Conservation (phyloP, 805 yeast species). For the Metschnikowia bowlesiae region DNA sequence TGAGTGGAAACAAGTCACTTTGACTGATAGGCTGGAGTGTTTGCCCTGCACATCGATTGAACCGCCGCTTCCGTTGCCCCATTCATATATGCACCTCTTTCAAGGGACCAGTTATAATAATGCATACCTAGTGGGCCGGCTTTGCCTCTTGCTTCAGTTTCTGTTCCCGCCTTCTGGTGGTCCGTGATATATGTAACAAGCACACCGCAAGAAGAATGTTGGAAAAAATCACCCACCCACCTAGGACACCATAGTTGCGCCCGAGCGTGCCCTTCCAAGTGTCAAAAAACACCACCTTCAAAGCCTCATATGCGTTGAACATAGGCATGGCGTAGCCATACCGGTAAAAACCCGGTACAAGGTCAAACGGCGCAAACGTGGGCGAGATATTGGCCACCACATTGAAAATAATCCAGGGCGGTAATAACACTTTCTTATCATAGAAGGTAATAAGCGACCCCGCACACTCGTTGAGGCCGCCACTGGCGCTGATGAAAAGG, state of each 20-base stretch:
- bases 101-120: too few species aligned
- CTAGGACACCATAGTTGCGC: constrained; percentile 26
- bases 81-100: too few species aligned
- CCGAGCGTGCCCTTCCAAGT: constrained; percentile 33
- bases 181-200: constrained; percentile 4
- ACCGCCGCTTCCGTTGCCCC: too few species aligned
- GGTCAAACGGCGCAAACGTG: constrained; percentile 31
- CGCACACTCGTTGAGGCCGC: constrained; percentile 26
- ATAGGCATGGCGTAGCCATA: constrained; percentile 37
- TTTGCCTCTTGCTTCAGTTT: too few species aligned
- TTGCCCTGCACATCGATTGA: too few species aligned
- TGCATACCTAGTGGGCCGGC: neutral
- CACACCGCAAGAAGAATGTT: constrained; percentile 4
- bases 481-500: constrained; percentile 25
- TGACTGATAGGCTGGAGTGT: too few species aligned
- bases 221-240: constrained; percentile 25
- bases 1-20: too few species aligned
- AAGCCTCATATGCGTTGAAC: constrained; percentile 28
- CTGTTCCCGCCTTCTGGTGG: neutral
- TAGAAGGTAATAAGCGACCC: constrained; percentile 19
- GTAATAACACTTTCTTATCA: constrained; percentile 18
- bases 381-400: constrained; percentile 29
- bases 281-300: constrained; percentile 31
- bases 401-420: constrained; percentile 29
- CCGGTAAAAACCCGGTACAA: constrained; percentile 28